Evolutionary conservation across 2,329 filamentous ascomycete genomes (phyloP).

Genomic region (Myriosclerotinia scirpicola): DNA sequence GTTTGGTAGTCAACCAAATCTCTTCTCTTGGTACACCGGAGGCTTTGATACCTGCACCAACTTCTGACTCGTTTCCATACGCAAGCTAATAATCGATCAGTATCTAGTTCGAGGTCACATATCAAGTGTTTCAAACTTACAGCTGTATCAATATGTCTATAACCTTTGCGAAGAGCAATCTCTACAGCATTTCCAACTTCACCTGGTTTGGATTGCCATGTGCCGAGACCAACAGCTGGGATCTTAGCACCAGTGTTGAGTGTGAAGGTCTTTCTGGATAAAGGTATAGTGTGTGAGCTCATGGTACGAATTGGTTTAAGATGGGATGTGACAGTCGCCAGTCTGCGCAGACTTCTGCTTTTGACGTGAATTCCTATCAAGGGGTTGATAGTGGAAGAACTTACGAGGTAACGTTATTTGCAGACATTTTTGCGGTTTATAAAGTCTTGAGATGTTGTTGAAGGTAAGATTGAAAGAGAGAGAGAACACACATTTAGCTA

Average conservation of each 20-base stretch:
- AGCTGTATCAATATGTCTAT: slow-evolving; percentile 71
- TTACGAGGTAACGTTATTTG: slow-evolving; percentile 38
- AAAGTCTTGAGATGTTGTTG: background rate
- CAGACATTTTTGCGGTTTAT: slow-evolving; percentile 35
- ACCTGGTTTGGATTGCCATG: slow-evolving; percentile 70
- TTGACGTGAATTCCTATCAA: slow-evolving; percentile 27
- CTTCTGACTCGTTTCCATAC: slow-evolving; percentile 74
- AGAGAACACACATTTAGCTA: background rate
- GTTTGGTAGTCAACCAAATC: slow-evolving; percentile 77
- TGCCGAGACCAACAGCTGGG: slow-evolving; percentile 72
- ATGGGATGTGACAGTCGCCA: slow-evolving; percentile 21
- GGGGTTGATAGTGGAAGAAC: slow-evolving; percentile 21
- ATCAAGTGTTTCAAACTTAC: slow-evolving; percentile 33
- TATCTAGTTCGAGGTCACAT: background rate
- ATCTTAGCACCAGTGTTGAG: slow-evolving; percentile 79
- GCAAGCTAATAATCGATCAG: slow-evolving; percentile 48
- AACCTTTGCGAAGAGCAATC: slow-evolving; percentile 64
- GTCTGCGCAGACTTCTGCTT: slow-evolving; percentile 24
- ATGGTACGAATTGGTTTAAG: slow-evolving; percentile 10
- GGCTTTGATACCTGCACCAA: slow-evolving; percentile 65
- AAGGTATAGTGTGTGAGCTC: slow-evolving; percentile 29
- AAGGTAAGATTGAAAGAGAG: background rate
- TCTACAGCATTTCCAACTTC: slow-evolving; percentile 72
- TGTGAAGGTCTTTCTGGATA: slow-evolving; percentile 55
- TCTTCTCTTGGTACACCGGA: slow-evolving; percentile 65